These are phyloP conservation scores for Xylaria arbuscula DNA, from an alignment of 2,329 filamentous ascomycete genomes.

Conservation along the genomic window DNA sequence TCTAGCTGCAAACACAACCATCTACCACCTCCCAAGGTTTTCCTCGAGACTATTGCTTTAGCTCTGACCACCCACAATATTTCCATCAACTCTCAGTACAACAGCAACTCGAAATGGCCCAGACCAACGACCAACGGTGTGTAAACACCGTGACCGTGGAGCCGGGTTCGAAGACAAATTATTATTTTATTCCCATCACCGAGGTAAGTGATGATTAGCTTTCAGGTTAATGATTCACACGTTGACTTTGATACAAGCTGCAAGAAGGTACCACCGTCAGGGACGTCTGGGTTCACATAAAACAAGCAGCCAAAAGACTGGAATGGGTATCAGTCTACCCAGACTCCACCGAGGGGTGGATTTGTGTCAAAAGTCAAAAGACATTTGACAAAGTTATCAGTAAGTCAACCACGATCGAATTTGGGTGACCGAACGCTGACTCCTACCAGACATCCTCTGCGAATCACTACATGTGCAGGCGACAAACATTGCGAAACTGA, in stretches of 20 bases:
- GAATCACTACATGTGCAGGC: background rate
- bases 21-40: background rate
- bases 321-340: slow-evolving; percentile 15
- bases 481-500: background rate
- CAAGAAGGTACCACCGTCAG: background rate
- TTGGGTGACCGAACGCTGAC: background rate
- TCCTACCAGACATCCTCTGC: background rate
- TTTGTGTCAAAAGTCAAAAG: background rate
- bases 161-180: background rate
- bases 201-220: background rate
- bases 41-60: background rate
- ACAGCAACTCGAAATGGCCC: background rate
- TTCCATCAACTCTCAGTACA: background rate
- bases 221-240: background rate
- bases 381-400: background rate
- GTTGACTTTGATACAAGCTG: slow-evolving; percentile 19
- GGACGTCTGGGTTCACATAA: slow-evolving; percentile 21
- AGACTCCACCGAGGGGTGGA: background rate
- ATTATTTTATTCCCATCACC: slow-evolving; percentile 3
- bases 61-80: background rate
- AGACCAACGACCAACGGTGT: background rate
- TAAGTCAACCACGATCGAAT: background rate
- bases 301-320: background rate
- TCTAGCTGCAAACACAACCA: background rate
- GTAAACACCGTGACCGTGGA: background rate